phyloP scores from a whole-genome alignment of 75 land plant species.

The Cryptomeria japonica region DNA sequence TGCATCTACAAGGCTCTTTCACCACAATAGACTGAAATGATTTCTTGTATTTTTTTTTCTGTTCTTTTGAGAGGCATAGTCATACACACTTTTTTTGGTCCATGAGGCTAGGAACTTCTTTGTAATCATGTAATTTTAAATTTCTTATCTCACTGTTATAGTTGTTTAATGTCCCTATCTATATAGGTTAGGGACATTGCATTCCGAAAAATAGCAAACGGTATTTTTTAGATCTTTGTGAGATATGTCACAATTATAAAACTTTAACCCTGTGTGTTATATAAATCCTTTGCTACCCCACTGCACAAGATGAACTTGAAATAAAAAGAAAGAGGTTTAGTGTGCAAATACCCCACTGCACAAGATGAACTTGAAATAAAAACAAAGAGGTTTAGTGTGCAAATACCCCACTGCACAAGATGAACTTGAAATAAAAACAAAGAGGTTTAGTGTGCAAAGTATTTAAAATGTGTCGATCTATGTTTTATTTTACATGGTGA shows the following conservation, averaged over 20 bases:
- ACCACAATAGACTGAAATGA: neutral
- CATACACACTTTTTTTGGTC: neutral
- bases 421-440: neutral
- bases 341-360: neutral
- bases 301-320: neutral
- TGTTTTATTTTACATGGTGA: neutral
- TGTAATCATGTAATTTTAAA: neutral
- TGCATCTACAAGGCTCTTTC: neutral
- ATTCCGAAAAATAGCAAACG: neutral
- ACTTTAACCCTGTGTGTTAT: neutral
- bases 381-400: neutral
- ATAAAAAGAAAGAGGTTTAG: neutral
- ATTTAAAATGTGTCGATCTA: neutral
- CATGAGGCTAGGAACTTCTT: neutral
- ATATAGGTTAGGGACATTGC: neutral
- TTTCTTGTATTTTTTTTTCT: neutral
- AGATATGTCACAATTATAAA: neutral
- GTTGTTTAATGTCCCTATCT: neutral
- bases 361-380: neutral
- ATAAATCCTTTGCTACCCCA: neutral
- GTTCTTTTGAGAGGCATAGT: neutral
- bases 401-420: neutral
- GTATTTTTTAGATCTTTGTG: neutral
- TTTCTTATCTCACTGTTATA: neutral
- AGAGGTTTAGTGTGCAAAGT: neutral